These are phyloP conservation scores for Helminthosporium solani DNA, from an alignment of 2,329 filamentous ascomycete species.

Conservation along the genomic window DNA sequence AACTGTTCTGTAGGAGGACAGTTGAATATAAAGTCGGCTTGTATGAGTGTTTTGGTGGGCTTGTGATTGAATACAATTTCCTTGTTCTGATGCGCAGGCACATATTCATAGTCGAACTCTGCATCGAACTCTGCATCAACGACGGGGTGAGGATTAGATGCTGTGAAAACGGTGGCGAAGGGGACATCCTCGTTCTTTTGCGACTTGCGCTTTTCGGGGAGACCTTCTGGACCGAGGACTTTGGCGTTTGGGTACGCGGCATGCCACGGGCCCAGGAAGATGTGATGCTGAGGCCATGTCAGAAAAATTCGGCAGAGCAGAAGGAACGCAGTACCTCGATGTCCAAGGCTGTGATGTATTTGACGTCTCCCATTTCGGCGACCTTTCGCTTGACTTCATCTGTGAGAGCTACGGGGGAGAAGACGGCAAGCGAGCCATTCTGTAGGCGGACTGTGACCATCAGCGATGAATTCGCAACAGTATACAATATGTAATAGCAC, in stretches of 20 bases:
- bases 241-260: constrained; percentile 74
- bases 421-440: constrained; percentile 78
- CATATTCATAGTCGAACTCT: constrained; percentile 83
- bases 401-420: constrained; percentile 87
- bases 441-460: constrained; percentile 67
- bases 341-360: constrained; percentile 85
- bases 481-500: no score
- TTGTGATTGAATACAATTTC: constrained; percentile 87
- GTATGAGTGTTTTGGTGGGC: constrained; percentile 74
- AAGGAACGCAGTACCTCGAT: no score
- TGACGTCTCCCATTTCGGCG: constrained; percentile 63
- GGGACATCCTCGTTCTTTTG: constrained; percentile 58
- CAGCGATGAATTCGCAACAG: constrained; percentile 10
- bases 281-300: no score
- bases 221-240: constrained; percentile 78
- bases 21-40: constrained; percentile 93
- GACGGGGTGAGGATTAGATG: constrained; percentile 41
- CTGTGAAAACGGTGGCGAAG: constrained; percentile 65
- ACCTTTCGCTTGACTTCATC: constrained; percentile 66
- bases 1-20: constrained; percentile 84
- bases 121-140: constrained; percentile 77
- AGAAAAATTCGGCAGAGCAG: no score
- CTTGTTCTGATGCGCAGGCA: constrained; percentile 76
- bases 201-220: constrained; percentile 76
- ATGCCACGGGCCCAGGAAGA: constrained; percentile 86